phyloP scores from a whole-genome alignment of 2,329 filamentous ascomycete genomes.

The Blastomyces parvus region DNA sequence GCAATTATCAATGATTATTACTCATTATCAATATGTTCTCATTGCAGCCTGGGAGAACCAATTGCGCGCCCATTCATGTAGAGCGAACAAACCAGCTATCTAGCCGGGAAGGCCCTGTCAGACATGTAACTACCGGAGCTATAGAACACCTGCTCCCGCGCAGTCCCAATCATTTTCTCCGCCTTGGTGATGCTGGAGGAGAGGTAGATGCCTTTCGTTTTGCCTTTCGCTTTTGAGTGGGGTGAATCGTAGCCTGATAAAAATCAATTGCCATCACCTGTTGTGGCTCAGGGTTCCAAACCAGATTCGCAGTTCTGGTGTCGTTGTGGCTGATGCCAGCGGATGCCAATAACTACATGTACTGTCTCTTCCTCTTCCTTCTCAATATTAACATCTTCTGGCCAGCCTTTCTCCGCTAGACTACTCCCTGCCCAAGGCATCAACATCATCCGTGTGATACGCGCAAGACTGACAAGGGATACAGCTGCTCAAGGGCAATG shows the following conservation, averaged over 20 bases:
- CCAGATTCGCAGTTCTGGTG: not conserved
- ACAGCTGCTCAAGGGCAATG: conserved; percentile 1
- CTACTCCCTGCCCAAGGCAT: conserved; percentile 5
- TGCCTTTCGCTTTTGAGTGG: not conserved
- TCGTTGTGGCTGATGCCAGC: conserved; percentile 1
- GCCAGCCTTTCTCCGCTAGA: not conserved
- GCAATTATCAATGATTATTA: no score
- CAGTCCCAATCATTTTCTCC: not conserved
- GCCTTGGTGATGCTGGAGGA: not conserved
- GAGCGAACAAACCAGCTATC: no score
- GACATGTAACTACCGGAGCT: no score
- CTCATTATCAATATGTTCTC: no score
- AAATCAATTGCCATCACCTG: conserved; percentile 5
- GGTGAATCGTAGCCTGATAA: not conserved
- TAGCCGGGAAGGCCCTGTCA: no score
- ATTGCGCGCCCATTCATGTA: no score
- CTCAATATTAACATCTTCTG: not conserved
- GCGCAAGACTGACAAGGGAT: conserved; percentile 8
- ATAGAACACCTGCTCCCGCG: no score
- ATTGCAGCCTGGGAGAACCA: no score
- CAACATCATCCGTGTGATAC: conserved; percentile 8
- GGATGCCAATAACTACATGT: not conserved
- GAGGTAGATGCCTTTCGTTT: not conserved
- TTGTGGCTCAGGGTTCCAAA: conserved; percentile 1
- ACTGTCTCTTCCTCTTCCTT: not conserved